Base-by-base conservation (phyloP, 352 stramenopile species). In the Thalassiosira exigua region DNA sequence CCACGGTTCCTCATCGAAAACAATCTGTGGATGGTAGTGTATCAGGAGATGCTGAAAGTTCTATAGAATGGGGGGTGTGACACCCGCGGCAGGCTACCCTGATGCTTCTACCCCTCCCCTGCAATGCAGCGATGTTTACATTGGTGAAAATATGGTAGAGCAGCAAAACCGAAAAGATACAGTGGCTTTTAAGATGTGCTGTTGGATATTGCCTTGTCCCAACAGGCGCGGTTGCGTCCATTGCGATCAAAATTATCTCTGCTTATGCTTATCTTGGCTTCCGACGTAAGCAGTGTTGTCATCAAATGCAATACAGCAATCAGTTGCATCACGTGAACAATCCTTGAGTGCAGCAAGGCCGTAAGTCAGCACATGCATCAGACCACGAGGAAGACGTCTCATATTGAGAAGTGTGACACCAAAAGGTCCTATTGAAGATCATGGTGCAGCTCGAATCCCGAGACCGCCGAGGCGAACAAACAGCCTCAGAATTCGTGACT, bases 11-110 rank as follows among this genome's bases (percentile, higher is more conserved):
- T 67, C 14, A 58, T 67, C 3, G 12, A 30, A 17, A 39, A 26
- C 12, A 67, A 67, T 67, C 57, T 39, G 0, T 67, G 57, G 57
- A 30, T 67, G 7, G 59, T 39, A 11, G 36, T 67, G 14, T 67
- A 48, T 17, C 30, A 67, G 30, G 57, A 67, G n/a, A 39, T 29
- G n/a, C 30, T 44, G n/a, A 29, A 60, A 21, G 52, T 44, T 21
- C 41, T 60, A n/a, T 29, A 60, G 19, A 60, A 60, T n/a, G 52
- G 14, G 14, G 5, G 27, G 52, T 3, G 52, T 24, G 1, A 17
- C 52, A 11, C 11, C 52, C 0, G 21, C 52, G 27, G n/a, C 52
- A 1, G n/a, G 19, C 12, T 19, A 53, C 27, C 46, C 46, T 53
- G 14, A 11, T 53, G 46, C 9, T 53, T 14, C 44, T 3, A 1